Evolutionary conservation across 352 stramenopile genomes (phyloP), one percentile per base, ranked within the genome.

Genomic region (Pythium guiyangense): DNA sequence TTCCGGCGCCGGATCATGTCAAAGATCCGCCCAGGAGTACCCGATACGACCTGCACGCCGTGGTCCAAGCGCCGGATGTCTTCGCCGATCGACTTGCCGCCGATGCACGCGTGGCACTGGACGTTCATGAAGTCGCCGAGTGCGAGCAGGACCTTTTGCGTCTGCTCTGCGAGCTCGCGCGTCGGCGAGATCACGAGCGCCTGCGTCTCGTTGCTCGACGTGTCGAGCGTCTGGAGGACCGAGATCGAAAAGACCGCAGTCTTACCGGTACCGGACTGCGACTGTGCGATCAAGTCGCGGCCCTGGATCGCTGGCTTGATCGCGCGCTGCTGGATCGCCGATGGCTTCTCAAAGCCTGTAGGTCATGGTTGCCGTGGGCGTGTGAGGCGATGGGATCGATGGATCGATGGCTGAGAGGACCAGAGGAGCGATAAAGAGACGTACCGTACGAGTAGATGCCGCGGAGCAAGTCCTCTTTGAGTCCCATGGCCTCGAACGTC

Each of bases 401-500:
- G 27, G 64, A 98, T 98, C n/a, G n/a, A n/a, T n/a, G n/a, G n/a
- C n/a, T n/a, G n/a, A n/a, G n/a, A n/a, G n/a, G n/a, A n/a, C n/a
- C n/a, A n/a, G n/a, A n/a, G n/a, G n/a, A n/a, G n/a, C 12, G 73
- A 94, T n/a, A 81, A 64, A 56, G 74, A 90, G 45, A 94, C 70
- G 22, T 94, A 96, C 98, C 98, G 79, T 99, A 99, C 14, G 96
- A 96, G 79, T 99, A 99, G 70, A 99, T 99, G 56, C 98, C 98
- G 63, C 97, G 88, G 27, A 99, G 91, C 45, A 99, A 80, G 70
- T 99, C 96, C 72, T 99, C 96, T 47, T 94, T 92, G 52, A 99
- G 77, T 31, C 98, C 92, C 96, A 99, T 99, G 64, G 78, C 94
- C 73, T 99, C 97, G 73, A 99, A 99, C 22, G 90, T 97, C 67